phyloP scores from a whole-genome alignment of 805 yeast genomes.

The Ogataea paraovalis region DNA sequence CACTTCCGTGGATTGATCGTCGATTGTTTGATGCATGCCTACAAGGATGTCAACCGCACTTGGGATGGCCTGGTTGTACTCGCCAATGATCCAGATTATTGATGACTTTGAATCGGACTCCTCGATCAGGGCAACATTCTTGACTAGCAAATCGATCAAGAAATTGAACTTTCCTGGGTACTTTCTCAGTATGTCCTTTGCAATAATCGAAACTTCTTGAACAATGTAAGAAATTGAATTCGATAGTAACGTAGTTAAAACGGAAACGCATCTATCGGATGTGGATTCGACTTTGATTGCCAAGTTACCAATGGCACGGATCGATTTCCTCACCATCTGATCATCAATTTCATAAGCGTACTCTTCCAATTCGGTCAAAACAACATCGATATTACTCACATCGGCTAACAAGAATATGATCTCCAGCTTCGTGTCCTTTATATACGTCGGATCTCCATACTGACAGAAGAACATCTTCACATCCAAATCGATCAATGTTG shows the following conservation, averaged over 20 bases:
- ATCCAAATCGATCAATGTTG: constrained; percentile 56
- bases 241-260: constrained; percentile 53
- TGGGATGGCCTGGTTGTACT: constrained; percentile 49
- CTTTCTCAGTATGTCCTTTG: constrained; percentile 70
- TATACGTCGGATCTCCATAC: constrained; percentile 80
- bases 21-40: constrained; percentile 42
- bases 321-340: constrained; percentile 82
- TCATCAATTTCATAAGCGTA: constrained; percentile 86
- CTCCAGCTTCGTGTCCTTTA: constrained; percentile 87
- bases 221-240: constrained; percentile 69
- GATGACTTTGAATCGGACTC: constrained; percentile 81
- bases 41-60: constrained; percentile 39
- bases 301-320: constrained; percentile 84
- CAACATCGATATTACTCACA: constrained; percentile 52
- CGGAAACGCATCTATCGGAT: constrained; percentile 60
- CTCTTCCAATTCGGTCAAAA: constrained; percentile 73
- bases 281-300: constrained; percentile 70
- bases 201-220: constrained; percentile 75
- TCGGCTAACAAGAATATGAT: constrained; percentile 77
- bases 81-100: constrained; percentile 80
- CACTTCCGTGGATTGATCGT: constrained; percentile 67
- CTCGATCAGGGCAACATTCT: constrained; percentile 47
- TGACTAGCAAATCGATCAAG: constrained; percentile 39
- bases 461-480: constrained; percentile 80
- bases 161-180: constrained; percentile 59